phyloP scores from a whole-genome alignment of 345 rosid genomes.

The Kernera saxatilis region DNA sequence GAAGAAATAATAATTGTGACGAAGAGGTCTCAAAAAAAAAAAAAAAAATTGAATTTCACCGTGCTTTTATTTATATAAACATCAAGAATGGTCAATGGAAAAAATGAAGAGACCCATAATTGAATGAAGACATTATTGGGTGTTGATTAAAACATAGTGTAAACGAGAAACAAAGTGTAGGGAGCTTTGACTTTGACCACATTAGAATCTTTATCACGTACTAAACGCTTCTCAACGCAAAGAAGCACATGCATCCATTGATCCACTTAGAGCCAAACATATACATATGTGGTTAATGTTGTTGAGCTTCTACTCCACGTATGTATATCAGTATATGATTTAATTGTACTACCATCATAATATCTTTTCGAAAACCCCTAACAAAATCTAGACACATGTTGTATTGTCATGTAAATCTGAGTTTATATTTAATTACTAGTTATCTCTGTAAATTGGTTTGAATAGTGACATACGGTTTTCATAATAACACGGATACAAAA shows the following conservation, averaged over 20 bases:
- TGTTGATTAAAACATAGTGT: slow-evolving; percentile 17
- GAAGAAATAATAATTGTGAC: background rate
- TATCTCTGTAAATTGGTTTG: background rate
- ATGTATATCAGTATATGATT: background rate
- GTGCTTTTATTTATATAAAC: background rate
- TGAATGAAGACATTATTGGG: slow-evolving; percentile 15
- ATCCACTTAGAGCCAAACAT: slow-evolving; percentile 16
- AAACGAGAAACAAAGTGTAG: slow-evolving; percentile 7
- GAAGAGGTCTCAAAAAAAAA: background rate
- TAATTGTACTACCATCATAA: background rate
- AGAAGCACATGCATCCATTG: slow-evolving; percentile 29
- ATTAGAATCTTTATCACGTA: slow-evolving; percentile 20
- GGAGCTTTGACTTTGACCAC: slow-evolving; percentile 28
- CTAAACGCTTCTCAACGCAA: slow-evolving; percentile 19
- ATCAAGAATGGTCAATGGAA: background rate
- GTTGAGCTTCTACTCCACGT: slow-evolving; percentile 26
- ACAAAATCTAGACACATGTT: background rate
- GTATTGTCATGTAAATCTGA: background rate
- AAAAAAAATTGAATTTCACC: background rate
- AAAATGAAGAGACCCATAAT: background rate
- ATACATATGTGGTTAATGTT: slow-evolving; percentile 29
- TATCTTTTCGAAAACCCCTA: background rate
- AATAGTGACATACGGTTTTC: too few relatives aligned
- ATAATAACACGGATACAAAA: too few relatives aligned
- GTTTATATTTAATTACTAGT: background rate